phyloP scores from a whole-genome alignment of 2,329 filamentous ascomycete genomes.

The Aspergillus eucalypticola region DNA sequence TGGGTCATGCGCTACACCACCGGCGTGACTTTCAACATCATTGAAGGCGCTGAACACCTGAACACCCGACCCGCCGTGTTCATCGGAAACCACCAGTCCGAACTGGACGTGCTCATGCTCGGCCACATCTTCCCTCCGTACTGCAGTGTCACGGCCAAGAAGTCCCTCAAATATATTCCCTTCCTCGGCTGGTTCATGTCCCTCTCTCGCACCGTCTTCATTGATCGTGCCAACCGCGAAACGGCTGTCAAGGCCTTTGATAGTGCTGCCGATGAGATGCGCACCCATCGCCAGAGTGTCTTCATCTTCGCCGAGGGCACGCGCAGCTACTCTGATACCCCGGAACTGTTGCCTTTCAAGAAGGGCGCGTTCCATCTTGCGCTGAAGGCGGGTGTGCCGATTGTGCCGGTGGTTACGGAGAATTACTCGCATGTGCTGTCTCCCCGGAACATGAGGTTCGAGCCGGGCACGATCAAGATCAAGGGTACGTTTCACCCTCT shows the following conservation, averaged over 20 bases:
- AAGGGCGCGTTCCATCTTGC: constrained; percentile 98
- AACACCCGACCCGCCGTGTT: constrained; percentile 80
- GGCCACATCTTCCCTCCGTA: constrained; percentile 86
- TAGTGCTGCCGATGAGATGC: constrained; percentile 79
- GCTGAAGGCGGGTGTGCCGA: constrained; percentile 87
- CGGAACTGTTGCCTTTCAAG: constrained; percentile 89
- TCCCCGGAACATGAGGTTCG: constrained; percentile 65
- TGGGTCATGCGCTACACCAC: constrained; percentile 72
- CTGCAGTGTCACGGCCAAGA: constrained; percentile 92
- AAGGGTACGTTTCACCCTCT: constrained; percentile 53
- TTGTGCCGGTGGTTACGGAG: constrained; percentile 80
- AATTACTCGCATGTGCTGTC: constrained; percentile 76
- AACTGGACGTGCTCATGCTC: constrained; percentile 91
- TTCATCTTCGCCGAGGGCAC: constrained; percentile 75
- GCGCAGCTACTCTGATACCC: constrained; percentile 80
- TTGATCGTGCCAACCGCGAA: constrained; percentile 82
- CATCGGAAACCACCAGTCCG: constrained; percentile 92
- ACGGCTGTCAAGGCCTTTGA: constrained; percentile 84
- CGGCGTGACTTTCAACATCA: constrained; percentile 71
- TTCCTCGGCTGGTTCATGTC: constrained; percentile 94
- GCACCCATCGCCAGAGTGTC: constrained; percentile 61
- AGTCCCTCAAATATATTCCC: constrained; percentile 73
- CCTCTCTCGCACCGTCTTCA: constrained; percentile 87
- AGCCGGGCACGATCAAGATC: constrained; percentile 68
- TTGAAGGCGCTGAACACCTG: constrained; percentile 68